Percentiles rank a stretch among this genome's conserved stretches.
Conservation (phyloP, 164 flowering plant genomes). For the Euptelea pleiosperma region DNA sequence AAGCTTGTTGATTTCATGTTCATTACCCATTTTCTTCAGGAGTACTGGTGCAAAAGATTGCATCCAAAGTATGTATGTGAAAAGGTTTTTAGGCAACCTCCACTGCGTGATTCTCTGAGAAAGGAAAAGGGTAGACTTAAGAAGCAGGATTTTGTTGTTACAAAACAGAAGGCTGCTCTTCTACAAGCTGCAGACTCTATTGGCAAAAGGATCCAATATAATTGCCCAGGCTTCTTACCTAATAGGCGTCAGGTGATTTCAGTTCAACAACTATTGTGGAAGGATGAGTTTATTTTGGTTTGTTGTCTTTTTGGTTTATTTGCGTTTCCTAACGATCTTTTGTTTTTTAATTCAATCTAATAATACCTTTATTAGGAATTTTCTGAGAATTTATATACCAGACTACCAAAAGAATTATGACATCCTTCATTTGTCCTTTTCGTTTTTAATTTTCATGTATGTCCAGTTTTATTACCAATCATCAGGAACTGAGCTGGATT, state of each 20-base stretch:
- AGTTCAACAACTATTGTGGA: constrained; percentile 1
- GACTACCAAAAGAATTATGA: no score
- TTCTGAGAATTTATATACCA: no score
- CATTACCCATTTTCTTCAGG: constrained; percentile 41
- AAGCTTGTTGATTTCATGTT: neutral
- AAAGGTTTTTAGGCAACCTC: constrained; percentile 89
- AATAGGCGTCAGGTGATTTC: constrained; percentile 86
- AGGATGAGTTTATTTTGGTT: neutral
- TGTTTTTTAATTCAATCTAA: neutral
- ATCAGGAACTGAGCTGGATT: no score
- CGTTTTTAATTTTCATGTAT: no score
- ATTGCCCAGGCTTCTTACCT: constrained; percentile 84
- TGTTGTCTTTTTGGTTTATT: neutral
- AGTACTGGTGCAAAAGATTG: constrained; percentile 95
- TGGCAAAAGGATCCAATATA: constrained; percentile 87
- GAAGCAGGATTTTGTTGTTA: constrained; percentile 66
- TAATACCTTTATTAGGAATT: neutral
- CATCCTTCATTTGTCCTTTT: no score
- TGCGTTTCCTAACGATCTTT: neutral
- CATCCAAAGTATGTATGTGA: constrained; percentile 96
- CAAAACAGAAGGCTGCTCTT: constrained; percentile 73
- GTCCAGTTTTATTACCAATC: no score
- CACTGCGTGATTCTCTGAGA: constrained; percentile 68
- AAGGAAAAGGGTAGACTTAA: constrained; percentile 61
- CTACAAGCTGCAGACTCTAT: constrained; percentile 73